Evolutionary conservation across 2,329 filamentous ascomycete species (phyloP).

Genomic region (Sarocladium strictum): DNA sequence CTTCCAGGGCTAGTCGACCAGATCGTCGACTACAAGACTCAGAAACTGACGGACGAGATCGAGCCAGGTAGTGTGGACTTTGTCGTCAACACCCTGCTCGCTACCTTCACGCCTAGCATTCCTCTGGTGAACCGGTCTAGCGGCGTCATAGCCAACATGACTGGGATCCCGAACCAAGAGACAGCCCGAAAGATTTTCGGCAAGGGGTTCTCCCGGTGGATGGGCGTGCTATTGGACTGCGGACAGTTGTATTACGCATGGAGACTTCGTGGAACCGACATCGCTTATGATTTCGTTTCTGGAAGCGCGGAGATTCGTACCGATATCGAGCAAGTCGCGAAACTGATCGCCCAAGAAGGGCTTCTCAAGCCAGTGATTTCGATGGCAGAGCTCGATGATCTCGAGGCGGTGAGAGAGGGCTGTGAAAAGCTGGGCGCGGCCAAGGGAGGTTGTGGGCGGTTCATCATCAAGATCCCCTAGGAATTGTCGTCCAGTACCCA

Average conservation of each 20-base stretch:
- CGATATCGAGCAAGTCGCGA: conserved; percentile 35
- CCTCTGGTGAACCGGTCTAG: conserved; percentile 28
- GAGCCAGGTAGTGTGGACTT: conserved; percentile 41
- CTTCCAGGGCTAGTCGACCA: conserved; percentile 41
- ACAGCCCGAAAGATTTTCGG: conserved; percentile 26
- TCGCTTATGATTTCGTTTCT: conserved; percentile 39
- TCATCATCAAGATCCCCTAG: conserved; percentile 31
- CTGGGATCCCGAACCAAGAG: conserved; percentile 27
- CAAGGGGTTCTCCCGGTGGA: conserved; percentile 27
- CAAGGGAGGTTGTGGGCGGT: conserved; percentile 37
- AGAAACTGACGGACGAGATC: conserved; percentile 30
- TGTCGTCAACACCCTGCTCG: conserved; percentile 41
- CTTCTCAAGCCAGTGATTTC: conserved; percentile 37
- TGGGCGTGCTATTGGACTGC: conserved; percentile 28
- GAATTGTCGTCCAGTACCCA: not conserved
- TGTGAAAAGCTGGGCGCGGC: conserved; percentile 33
- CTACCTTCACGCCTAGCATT: conserved; percentile 31
- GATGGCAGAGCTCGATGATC: conserved; percentile 33
- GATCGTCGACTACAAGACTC: conserved; percentile 44
- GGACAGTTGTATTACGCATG: conserved; percentile 35
- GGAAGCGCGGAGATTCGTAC: conserved; percentile 32
- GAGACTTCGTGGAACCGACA: conserved; percentile 36
- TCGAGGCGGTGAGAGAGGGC: conserved; percentile 34
- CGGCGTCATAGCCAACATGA: conserved; percentile 36
- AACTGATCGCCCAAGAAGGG: conserved; percentile 30